Base-by-base conservation (phyloP, 2,329 filamentous ascomycete genomes). In the Diaporthe capsici region DNA sequence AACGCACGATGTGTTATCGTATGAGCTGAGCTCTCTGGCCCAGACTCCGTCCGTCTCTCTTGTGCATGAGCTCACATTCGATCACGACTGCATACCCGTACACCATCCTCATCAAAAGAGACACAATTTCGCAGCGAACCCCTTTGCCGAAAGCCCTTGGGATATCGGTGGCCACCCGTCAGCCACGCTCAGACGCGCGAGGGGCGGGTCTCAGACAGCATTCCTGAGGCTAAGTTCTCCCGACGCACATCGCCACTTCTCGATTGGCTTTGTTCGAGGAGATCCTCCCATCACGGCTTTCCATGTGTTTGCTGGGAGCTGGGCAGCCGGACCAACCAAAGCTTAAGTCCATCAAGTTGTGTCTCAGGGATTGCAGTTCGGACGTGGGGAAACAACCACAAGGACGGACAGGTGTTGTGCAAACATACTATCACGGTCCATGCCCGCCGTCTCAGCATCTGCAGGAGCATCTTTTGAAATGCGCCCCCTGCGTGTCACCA, bases 381-480 rank as follows among this genome's bases (percentile, higher is more conserved):
- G 42, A 49, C 42, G 60, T 49, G 25, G 60, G 60, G 25, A 49
- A 31, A 20, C 13, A 63, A 28, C 7, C 37, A 44, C 37, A 7
- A 28, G 28, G 37, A 58, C 7, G n/a, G 20, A 13, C 17, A 12
- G 39, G 51, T 12, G 60, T 6, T 49, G 25, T 44, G 65, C 47
- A 25, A 13, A 49, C 22, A 31, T 51, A 53, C 51, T 34, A 31
- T 20, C 15, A 49, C 39, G 13, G 20, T n/a, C n/a, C 58, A n/a
- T 25, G 37, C 28, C 47, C 58, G 57, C 47, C 39, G 71, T 63
- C 71, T 72, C 71, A 65, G 58, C 58, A 55, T 53, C 71, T 73
- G 71, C 71, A 73, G 47, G 58, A 53, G 58, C 12, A 34, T 65
- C 71, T 34, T 31, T 37, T 53, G 47, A 53, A 17, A 31, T 47